phyloP scores from a whole-genome alignment of 2,329 filamentous ascomycete species.

The Neurospora sp. region DNA sequence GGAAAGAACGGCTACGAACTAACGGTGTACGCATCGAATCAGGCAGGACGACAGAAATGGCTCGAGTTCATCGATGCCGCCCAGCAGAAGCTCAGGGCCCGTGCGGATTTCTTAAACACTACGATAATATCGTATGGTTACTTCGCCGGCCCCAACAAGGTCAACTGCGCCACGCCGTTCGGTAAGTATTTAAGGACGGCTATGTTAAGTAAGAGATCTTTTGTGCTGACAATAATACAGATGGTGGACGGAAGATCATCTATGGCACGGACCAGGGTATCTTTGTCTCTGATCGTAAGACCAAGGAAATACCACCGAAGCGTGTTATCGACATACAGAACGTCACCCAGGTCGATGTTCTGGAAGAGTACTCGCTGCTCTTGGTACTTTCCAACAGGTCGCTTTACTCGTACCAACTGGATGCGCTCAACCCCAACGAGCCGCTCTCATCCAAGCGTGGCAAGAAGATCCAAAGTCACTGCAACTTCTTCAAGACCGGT shows the following conservation, averaged over 20 bases:
- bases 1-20: slow-evolving; percentile 92
- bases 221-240: slow-evolving; percentile 33
- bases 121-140: slow-evolving; percentile 49
- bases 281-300: slow-evolving; percentile 82
- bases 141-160: slow-evolving; percentile 60
- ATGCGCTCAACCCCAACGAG: slow-evolving; percentile 78
- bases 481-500: slow-evolving; percentile 96
- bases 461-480: slow-evolving; percentile 94
- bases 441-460: slow-evolving; percentile 71
- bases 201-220: not conserved
- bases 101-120: slow-evolving; percentile 83
- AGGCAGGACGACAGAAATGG: slow-evolving; percentile 87
- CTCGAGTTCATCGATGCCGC: slow-evolving; percentile 90
- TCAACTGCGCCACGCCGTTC: slow-evolving; percentile 91
- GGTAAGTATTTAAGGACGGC: slow-evolving; percentile 43
- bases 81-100: slow-evolving; percentile 76
- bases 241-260: slow-evolving; percentile 89
- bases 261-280: slow-evolving; percentile 92
- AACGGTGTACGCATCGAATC: slow-evolving; percentile 77
- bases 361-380: slow-evolving; percentile 89
- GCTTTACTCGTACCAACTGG: slow-evolving; percentile 77
- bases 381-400: slow-evolving; percentile 91
- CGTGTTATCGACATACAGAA: slow-evolving; percentile 76
- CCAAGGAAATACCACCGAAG: slow-evolving; percentile 55
- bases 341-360: slow-evolving; percentile 90